Percentiles rank a stretch among this genome's conserved stretches.
phyloP scores from a whole-genome alignment of 176 grass and related monocot genomes.

The Phragmites australis region DNA sequence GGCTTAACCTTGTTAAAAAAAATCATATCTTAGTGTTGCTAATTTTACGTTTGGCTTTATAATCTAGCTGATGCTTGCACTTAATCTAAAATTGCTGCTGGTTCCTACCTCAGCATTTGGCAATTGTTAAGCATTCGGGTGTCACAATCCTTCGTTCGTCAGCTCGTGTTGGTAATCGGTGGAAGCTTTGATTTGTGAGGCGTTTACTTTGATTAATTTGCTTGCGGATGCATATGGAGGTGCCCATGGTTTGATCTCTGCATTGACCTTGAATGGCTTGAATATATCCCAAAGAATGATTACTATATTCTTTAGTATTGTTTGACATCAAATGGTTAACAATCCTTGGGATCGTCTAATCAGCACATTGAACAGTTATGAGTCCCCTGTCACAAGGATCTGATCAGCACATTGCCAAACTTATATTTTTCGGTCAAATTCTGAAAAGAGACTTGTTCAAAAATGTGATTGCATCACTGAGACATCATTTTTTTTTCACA shows the following conservation, averaged over 20 bases:
- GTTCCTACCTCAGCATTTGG: not conserved
- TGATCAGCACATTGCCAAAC: not conserved
- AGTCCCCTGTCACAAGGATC: not conserved
- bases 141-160: constrained; percentile 2
- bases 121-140: not conserved
- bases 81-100: not conserved
- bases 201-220: constrained; percentile 23
- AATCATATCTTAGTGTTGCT: too few species aligned
- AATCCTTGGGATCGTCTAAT: too few species aligned
- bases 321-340: not conserved
- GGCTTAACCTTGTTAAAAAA: too few species aligned
- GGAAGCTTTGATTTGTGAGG: not conserved
- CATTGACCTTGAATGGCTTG: not conserved
- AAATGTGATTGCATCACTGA: too few species aligned
- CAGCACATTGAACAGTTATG: too few species aligned
- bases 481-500: too few species aligned
- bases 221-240: not conserved
- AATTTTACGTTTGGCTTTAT: too few species aligned
- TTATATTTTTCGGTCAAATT: not conserved
- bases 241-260: not conserved
- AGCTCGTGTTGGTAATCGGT: not conserved
- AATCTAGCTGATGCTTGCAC: too few species aligned
- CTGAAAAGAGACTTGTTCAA: not conserved
- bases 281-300: not conserved
- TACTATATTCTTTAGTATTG: not conserved